A percentile compares a stretch with the other conserved stretches of the same genome.
These are phyloP conservation scores for Xylaria hypoxylon DNA, from an alignment of 2,329 filamentous ascomycete species.

Conservation along the genomic window DNA sequence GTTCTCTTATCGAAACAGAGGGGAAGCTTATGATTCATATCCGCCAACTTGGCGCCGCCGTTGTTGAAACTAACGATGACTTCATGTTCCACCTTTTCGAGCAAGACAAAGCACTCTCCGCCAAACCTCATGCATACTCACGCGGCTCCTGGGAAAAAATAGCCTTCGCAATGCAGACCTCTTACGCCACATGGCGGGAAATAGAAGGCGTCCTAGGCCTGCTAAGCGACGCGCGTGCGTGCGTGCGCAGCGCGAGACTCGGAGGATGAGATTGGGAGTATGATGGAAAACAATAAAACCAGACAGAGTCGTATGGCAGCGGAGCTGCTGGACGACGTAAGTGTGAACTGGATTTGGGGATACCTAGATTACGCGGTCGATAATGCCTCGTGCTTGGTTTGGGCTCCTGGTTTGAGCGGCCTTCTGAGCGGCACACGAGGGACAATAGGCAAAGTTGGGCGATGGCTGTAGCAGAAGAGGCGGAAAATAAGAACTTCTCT, in stretches of 20 bases:
- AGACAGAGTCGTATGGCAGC: constrained; percentile 24
- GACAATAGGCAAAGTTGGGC: neutral
- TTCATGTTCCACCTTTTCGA: constrained; percentile 40
- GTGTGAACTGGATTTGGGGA: constrained; percentile 36
- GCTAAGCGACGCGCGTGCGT: constrained; percentile 37
- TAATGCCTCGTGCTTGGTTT: constrained; percentile 41
- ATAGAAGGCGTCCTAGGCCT: constrained; percentile 43
- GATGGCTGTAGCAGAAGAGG: constrained; percentile 1
- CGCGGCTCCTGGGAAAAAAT: constrained; percentile 37
- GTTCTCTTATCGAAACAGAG: constrained; percentile 29
- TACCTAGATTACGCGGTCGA: constrained; percentile 41
- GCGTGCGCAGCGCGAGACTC: constrained; percentile 29
- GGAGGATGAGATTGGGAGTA: constrained; percentile 1
- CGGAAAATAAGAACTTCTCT: neutral
- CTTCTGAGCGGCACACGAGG: constrained; percentile 16
- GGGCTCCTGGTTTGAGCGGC: constrained; percentile 36
- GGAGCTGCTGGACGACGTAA: constrained; percentile 29
- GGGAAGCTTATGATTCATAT: constrained; percentile 28
- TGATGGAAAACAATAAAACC: neutral
- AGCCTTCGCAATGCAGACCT: constrained; percentile 38
- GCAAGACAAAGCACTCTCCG: constrained; percentile 33
- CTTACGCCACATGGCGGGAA: constrained; percentile 42
- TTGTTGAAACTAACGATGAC: constrained; percentile 19
- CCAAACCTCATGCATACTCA: constrained; percentile 10
- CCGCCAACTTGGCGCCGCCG: neutral